Evolutionary conservation across 257 asterid species (phyloP).

Genomic region (Solanum corneliomulleri): DNA sequence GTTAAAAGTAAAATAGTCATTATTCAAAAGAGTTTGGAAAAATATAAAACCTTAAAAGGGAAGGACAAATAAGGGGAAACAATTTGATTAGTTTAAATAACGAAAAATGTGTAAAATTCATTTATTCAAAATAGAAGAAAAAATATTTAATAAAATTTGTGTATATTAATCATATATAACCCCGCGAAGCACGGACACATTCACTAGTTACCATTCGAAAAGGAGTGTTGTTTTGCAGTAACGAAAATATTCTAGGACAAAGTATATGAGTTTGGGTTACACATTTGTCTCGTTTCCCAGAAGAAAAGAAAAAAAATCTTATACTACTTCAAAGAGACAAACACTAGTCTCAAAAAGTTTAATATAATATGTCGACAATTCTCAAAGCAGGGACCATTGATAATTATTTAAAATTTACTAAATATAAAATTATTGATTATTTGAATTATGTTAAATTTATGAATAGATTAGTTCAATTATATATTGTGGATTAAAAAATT

Average conservation of each 20-base stretch:
- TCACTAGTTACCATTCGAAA: background rate
- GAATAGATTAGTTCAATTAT: background rate
- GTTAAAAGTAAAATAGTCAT: background rate
- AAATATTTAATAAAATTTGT: no score
- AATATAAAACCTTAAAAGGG: background rate
- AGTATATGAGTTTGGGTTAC: background rate
- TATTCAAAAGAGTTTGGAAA: background rate
- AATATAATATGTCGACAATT: background rate
- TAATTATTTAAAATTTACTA: no score
- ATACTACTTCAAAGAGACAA: background rate
- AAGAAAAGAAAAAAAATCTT: background rate
- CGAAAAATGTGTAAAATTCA: background rate
- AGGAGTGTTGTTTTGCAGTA: background rate
- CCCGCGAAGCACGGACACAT: background rate
- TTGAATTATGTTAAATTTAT: no score
- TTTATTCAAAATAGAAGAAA: background rate
- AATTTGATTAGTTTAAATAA: no score
- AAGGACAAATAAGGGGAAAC: background rate
- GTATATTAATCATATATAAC: no score
- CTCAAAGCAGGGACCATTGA: background rate
- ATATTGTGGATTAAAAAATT: no score
- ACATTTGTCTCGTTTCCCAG: background rate
- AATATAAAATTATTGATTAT: no score
- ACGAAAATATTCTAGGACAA: background rate
- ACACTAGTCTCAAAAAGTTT: background rate